Base-by-base conservation (phyloP, 176 grass and related monocot genomes). In the Miscanthus lutarioriparius region DNA sequence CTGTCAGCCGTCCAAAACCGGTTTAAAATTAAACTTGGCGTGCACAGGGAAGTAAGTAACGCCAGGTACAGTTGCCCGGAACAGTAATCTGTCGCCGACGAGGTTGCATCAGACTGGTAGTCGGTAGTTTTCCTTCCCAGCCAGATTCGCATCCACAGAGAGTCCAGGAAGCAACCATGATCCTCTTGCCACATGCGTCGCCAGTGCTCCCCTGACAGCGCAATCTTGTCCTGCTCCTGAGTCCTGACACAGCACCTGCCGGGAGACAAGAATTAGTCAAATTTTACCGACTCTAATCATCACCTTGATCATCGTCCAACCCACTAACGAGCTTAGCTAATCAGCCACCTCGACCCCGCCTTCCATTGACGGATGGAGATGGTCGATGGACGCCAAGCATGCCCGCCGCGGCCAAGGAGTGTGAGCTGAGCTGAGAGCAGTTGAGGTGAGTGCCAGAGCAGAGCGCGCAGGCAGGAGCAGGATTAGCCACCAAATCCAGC, bases 51-150 rank as follows among this genome's bases (percentile, higher is more conserved):
- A 59, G 66, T 67, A 45, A 61, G 17, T 53, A 43, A 43, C 41
- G 41, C 10, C 3, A 64, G 9, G n/a, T 20, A 37, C 54, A 32
- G 41, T 17, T 6, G 19, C 13, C 67, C 5, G n/a, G 11, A 10
- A 30, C 8, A 56, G 56, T 78, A 79, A 32, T 20, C 27, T 22
- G 40, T 22, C 19, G 32, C 32, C 36, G 32, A 35, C 19, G 43
- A 66, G 25, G 51, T 22, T 45, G 13, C 40, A 74, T 64, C 7
- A 69, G 82, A 72, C 2, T 25, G 88, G 78, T 89, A 64, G 41
- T 54, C 70, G 22, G 88, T 86, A 56, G 78, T 90, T 82, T 82
- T 82, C 83, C 32, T 72, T 78, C 78, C 23, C 8, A 6, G 17
- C 20, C 64, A 41, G 30, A 41, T 26, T 83, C n/a, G 56, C 56